Base-by-base conservation (phyloP, 495 filamentous ascomycete species). In the Daldinia grandis region DNA sequence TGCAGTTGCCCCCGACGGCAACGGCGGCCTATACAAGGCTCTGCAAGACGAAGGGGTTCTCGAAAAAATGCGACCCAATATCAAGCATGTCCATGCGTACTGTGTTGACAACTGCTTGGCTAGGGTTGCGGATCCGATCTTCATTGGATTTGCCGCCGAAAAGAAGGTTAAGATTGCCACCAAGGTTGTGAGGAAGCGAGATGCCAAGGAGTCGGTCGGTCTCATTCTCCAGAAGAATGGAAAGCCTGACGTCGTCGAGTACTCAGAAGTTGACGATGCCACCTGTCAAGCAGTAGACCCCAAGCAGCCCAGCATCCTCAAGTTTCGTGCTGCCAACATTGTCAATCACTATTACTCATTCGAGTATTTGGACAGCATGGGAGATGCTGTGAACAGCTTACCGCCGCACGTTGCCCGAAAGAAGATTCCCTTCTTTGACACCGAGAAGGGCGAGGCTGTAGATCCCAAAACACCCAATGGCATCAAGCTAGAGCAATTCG, bases 311-410 rank as follows among this genome's bases (percentile, higher is more conserved):
- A 88, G 88, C 49, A 83, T 98, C 58, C 87, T 99, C 76, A 97
- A 93, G 82, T 98, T 97, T 90, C 90, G 95, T 47, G 95, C 95
- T 56, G 95, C 94, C 69, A 99, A 99, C 82, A 99, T 99, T 66
- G 95, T 99, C 81, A 99, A 99, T 86, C 95, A 99, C 85, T 99
- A 98, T 87, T 99, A 99, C 84, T 94, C 91, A 35, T 96, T 93
- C 86, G 83, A 87, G 62, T 99, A 98, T 85, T 86, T 99, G 55
- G 91, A 97, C 78, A 90, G 87, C 47, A 97, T 98, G 71, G 93
- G 95, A 56, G 84, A 89, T 71, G 97, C 91, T 90, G 87, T 88
- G 19, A 89, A 95, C 81, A 87, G 87, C 70, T 86, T 99, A 30
- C 95, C 95, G 2, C 96, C 98, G 77, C 95, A 99, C 83, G 90